Evolutionary conservation across 768 basidiomycete genomes (phyloP), one percentile per base, ranked within the genome.

Genomic region (Ramaria rubella): DNA sequence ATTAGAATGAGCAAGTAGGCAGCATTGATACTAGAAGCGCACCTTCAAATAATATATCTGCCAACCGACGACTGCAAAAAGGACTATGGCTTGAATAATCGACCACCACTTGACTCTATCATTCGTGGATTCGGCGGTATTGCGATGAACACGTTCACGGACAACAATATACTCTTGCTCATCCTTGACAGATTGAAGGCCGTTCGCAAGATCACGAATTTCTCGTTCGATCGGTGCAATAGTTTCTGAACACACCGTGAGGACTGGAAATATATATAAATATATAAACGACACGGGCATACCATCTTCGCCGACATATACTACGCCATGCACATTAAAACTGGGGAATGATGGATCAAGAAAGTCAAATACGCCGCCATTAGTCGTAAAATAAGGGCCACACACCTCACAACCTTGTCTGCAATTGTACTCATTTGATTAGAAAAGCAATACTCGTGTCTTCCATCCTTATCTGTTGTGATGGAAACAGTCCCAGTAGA

Each of bases 51-150:
- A 97, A 72, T 94, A 96, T 57, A 99, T 81, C 72, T 99, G 96
- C 94, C 94, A 98, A 43, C 81, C 94, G 54, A 96, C 94, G 0
- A 96, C 87, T 2, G 82, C 77, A 66, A 97, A 88, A 56, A 98
- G 74, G 21, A 98, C 87, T 38, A 90, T 67, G 4, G 88, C 79
- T 70, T 99, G 96, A 6, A 93, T 68, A 59, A 99, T 85, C 2
- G 93, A 94, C 96, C 96, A 99, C 93, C 93, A 98, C 74, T 97
- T 98, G 52, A 99, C 95, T 36, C 96, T 84, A 36, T 87, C 81
- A 68, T 98, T 98, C 19, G 90, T 91, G 1, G 82, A 95, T 76
- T 90, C 90, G 8, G 91, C 87, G 50, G 96, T 99, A 69, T 98
- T 91, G 54, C 96, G 79, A 70, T 99, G 96, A 40, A 86, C 86